Evolutionary conservation across 345 rosid genomes (phyloP).

Genomic region (Pugionium dolabratum): DNA sequence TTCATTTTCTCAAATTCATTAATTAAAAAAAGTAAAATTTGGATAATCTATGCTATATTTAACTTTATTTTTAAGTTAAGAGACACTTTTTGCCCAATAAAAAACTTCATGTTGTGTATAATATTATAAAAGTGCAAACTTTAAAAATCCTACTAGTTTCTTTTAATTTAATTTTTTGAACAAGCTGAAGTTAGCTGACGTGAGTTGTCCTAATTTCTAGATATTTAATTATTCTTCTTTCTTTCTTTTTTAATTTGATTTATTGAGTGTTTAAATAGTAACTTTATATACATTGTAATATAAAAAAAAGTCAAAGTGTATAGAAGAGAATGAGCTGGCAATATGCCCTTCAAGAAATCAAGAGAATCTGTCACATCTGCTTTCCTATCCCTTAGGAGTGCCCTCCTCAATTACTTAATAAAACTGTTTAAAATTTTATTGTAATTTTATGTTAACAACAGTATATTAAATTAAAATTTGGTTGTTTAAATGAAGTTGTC

Average conservation of each 20-base stretch:
- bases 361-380: neutral
- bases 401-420: neutral
- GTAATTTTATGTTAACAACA: too few species aligned
- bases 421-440: neutral
- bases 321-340: neutral
- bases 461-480: too few species aligned
- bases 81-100: neutral
- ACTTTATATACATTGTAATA: neutral
- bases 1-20: neutral
- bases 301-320: neutral
- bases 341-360: neutral
- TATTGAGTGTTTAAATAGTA: too few species aligned
- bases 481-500: too few species aligned
- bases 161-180: too few species aligned
- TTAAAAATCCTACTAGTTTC: too few species aligned
- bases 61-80: neutral
- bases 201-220: too few species aligned
- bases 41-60: conserved; percentile 2
- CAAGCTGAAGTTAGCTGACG: too few species aligned
- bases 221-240: too few species aligned
- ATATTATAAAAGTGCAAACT: too few species aligned
- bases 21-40: neutral
- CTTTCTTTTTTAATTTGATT: too few species aligned
- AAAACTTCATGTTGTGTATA: neutral
- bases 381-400: neutral